Evolutionary conservation across 345 rosid species (phyloP), one percentile per base, ranked within the genome.

Genomic region (Boechera retrofracta): DNA sequence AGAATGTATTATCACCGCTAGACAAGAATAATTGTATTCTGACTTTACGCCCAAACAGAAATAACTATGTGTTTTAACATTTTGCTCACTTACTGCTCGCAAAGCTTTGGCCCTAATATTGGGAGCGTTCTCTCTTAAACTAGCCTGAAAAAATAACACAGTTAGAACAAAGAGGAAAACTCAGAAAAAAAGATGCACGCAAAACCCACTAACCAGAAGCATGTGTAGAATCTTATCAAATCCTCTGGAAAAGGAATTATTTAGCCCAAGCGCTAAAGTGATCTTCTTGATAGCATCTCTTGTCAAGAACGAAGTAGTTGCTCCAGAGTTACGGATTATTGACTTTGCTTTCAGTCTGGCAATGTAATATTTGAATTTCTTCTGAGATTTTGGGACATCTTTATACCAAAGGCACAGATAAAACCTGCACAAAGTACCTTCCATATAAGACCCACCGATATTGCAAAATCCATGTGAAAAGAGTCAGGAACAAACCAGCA

Each of bases 71-170:
- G 59, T 67, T 51, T 51, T 48, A 73, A 41, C 51, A 55, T 28
- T 18, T 42, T 60, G 66, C 67, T 66, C 73, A 86, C 96, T 87
- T 75, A 95, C 99, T 16, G 99, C 96, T 77, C 94, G 86, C 80
- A 95, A 82, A 64, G 99, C 96, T 83, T 95, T 95, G 35, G 98
- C 97, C 87, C 99, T 87, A 71, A 95, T 89, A 28, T 89, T 82
- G 67, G 99, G 97, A 78, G 99, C 93, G 76, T 89, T 95, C 77
- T 95, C 99, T 83, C 96, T 89, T 77, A 95, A 84, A 81, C 99
- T 92, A 80, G 90, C 99, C 99, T 91, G 93, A 45, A 76, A 83
- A 31, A 38, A 63, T 61, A 59, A 82, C 63, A 54, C 24, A 64
- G 79, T 73, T 73, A 74, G 44, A 29, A 38, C 5, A 53, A 61